Base-by-base conservation (phyloP, 164 flowering plant species). In the Litsea cubeba region DNA sequence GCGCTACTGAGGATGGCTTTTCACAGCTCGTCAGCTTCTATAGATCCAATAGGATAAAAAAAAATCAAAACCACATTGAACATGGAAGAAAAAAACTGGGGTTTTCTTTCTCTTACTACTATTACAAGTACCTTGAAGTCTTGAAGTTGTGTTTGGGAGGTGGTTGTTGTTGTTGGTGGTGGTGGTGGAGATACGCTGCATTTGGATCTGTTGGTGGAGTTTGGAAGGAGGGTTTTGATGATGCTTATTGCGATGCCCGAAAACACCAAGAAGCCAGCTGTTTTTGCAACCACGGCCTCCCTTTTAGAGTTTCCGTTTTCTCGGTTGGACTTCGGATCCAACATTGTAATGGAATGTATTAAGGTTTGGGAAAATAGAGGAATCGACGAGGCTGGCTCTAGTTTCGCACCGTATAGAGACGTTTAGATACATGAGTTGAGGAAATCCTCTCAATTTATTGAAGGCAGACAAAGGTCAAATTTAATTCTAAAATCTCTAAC, bases 191-290 rank as follows among this genome's bases (percentile, higher is more conserved):
- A 54, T 14, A 12, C n/a, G n/a, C 60, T 14, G 2, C 60, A 54
- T 22, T 51, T 26, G 72, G 35, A 60, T 32, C 32, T 64, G 70
- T 73, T 71, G 26, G 71, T 70, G 26, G 68, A 70, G 75, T 79
- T 79, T 79, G 82, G 82, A 76, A 65, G 79, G 51, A 84, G 73
- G 72, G 88, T 63, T 77, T 82, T 83, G 79, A 83, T 81, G 66
- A 85, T 81, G 79, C 88, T 85, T 71, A 85, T 69, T 54, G 85
- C 85, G 67, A 83, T 83, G 62, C 88, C 88, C 1, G 88, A 83
- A 70, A 85, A 79, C 15, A 81, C 86, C 7, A 84, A 72, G 70
- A 85, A 70, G 22, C 86, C 88, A 23, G 84, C 86, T 2, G 86
- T 69, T 64, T 80, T 82, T 8, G 84, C 84, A 11, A 83, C 66